Conservation (phyloP, 768 basidiomycete species). For the Phaeotremella fagi region DNA sequence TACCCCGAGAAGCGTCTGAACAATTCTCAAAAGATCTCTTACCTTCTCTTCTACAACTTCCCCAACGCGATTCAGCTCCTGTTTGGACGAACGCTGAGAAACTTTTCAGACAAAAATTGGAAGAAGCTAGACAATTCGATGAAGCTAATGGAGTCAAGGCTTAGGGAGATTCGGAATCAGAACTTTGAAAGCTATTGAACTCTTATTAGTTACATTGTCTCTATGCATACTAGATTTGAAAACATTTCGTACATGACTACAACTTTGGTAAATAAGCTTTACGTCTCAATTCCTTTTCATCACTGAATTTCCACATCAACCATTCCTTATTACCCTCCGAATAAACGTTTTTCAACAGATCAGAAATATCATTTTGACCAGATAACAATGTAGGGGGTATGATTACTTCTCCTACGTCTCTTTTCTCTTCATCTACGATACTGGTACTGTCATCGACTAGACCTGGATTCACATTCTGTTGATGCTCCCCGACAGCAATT, state of each 20-base stretch:
- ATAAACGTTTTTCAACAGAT: not conserved
- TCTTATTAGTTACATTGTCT: no score
- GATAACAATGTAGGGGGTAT: no score
- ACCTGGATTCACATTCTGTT: no score
- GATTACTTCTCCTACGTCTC: not conserved
- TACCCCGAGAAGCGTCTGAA: conserved; percentile 94
- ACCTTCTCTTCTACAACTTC: conserved; percentile 75
- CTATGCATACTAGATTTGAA: not conserved
- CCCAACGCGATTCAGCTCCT: conserved; percentile 59
- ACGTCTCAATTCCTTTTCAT: conserved; percentile 27
- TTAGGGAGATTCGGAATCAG: no score
- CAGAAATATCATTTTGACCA: not conserved
- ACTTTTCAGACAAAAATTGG: conserved; percentile 67
- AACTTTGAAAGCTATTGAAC: no score
- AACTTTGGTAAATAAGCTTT: conserved; percentile 28
- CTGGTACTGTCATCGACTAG: not conserved
- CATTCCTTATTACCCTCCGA: conserved; percentile 14
- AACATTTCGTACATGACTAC: not conserved
- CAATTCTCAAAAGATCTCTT: conserved; percentile 86
- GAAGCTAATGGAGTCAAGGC: conserved; percentile 33
- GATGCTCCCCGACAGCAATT: not conserved
- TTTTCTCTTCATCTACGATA: not conserved
- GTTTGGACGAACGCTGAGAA: conserved; percentile 87
- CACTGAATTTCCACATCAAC: conserved; percentile 31
- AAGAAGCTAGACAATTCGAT: conserved; percentile 52